Conservation (phyloP, 257 asterid genomes). For the Fraxinus quadrangulata region DNA sequence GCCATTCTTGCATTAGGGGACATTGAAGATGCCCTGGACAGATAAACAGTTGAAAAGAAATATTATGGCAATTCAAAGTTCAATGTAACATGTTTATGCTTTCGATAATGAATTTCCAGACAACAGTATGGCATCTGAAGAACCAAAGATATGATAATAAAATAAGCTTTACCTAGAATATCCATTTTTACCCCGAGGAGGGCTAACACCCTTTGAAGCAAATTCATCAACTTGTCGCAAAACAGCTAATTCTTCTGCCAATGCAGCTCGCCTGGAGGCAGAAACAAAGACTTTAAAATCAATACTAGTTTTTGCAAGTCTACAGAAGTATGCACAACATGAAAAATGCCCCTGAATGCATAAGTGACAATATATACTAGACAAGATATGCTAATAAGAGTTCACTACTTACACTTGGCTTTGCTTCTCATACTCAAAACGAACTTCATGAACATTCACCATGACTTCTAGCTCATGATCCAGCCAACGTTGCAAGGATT, state of each 20-base stretch:
- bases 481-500: slow-evolving; percentile 90
- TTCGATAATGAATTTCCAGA: neutral
- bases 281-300: slow-evolving; percentile 20
- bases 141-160: neutral
- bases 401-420: slow-evolving; percentile 85
- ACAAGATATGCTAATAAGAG: neutral
- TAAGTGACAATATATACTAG: neutral
- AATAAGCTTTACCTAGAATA: slow-evolving; percentile 59
- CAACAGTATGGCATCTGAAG: neutral
- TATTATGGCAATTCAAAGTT: neutral
- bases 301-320: slow-evolving; percentile 8
- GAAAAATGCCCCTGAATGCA: neutral
- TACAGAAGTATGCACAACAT: neutral
- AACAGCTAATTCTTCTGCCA: slow-evolving; percentile 94
- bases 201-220: slow-evolving; percentile 82
- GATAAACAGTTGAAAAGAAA: slow-evolving; percentile 3
- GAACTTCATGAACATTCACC: slow-evolving; percentile 99
- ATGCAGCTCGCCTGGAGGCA: slow-evolving; percentile 81
- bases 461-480: slow-evolving; percentile 96
- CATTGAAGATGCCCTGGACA: slow-evolving; percentile 86
- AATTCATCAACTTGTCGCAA: slow-evolving; percentile 88
- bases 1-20: slow-evolving; percentile 90
- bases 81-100: slow-evolving; percentile 12
- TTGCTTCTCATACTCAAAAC: slow-evolving; percentile 97
- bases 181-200: slow-evolving; percentile 90